Evolutionary conservation across 2,329 filamentous ascomycete species (phyloP).

Genomic region (Colletotrichum navitas): DNA sequence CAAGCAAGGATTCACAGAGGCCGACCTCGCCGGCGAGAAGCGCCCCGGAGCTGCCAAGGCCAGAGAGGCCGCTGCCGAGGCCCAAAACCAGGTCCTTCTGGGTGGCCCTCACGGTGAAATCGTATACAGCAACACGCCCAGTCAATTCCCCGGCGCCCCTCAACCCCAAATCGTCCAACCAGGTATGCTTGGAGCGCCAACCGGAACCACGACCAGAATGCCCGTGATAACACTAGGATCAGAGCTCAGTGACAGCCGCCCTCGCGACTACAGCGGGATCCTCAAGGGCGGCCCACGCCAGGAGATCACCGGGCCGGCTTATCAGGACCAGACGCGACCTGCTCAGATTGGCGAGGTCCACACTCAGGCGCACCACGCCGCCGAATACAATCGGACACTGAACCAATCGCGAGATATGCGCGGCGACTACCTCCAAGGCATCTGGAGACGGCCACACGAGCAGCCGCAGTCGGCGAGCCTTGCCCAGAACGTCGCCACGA

Average conservation of each 20-base stretch:
- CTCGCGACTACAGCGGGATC: slow-evolving; percentile 86
- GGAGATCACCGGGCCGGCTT: slow-evolving; percentile 87
- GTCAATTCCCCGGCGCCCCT: slow-evolving; percentile 74
- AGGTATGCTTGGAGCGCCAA: slow-evolving; percentile 75
- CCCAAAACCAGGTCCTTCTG: slow-evolving; percentile 72
- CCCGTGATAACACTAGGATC: slow-evolving; percentile 87
- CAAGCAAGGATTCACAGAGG: slow-evolving; percentile 98
- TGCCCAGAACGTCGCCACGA: slow-evolving; percentile 60
- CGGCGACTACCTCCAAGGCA: slow-evolving; percentile 81
- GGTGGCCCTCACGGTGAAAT: slow-evolving; percentile 84
- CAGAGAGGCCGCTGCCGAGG: slow-evolving; percentile 82
- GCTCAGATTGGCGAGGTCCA: slow-evolving; percentile 83
- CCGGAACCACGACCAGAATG: slow-evolving; percentile 77
- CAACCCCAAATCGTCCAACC: slow-evolving; percentile 78
- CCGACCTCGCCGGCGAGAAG: slow-evolving; percentile 95
- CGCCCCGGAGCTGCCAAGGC: slow-evolving; percentile 91
- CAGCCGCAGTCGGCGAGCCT: slow-evolving; percentile 68
- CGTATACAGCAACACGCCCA: slow-evolving; percentile 83
- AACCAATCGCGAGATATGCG: slow-evolving; percentile 85
- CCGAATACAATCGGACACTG: slow-evolving; percentile 89
- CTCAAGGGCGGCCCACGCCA: slow-evolving; percentile 84
- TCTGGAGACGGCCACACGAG: slow-evolving; percentile 88
- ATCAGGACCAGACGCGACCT: slow-evolving; percentile 86
- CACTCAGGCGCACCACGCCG: slow-evolving; percentile 87
- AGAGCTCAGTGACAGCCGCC: slow-evolving; percentile 81